These are phyloP conservation scores for Hypocrella siamensis DNA, from an alignment of 2,329 filamentous ascomycete species.

Conservation along the genomic window DNA sequence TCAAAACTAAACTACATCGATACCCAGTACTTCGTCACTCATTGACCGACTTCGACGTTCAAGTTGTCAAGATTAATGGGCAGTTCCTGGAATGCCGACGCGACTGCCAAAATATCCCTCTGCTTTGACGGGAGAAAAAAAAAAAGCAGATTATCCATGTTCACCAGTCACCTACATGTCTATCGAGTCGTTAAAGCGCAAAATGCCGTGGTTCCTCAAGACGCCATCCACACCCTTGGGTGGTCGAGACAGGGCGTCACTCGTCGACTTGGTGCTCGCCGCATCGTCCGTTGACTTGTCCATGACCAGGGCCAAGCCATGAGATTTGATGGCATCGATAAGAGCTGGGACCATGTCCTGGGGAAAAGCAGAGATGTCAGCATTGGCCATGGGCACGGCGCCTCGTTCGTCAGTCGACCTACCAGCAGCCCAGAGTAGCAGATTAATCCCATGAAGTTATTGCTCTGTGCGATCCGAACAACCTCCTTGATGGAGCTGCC, in stretches of 20 bases:
- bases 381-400: too few species aligned
- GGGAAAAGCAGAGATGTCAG: conserved; percentile 7
- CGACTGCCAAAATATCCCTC: not conserved
- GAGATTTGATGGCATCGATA: conserved; percentile 84
- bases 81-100: not conserved
- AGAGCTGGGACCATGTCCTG: conserved; percentile 88
- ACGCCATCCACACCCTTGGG: conserved; percentile 79
- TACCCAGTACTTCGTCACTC: too few species aligned
- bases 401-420: conserved; percentile 20
- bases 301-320: conserved; percentile 80
- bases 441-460: conserved; percentile 96
- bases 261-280: conserved; percentile 20
- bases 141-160: not conserved
- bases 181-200: conserved; percentile 88
- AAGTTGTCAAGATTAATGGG: too few species aligned
- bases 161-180: conserved; percentile 34
- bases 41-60: too few species aligned
- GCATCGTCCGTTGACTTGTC: conserved; percentile 61
- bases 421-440: conserved; percentile 79
- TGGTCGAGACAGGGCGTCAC: conserved; percentile 41
- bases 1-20: too few species aligned
- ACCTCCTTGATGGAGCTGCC: conserved; percentile 88
- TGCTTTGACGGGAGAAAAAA: not conserved
- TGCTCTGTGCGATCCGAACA: conserved; percentile 80
- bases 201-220: conserved; percentile 68